Evolutionary conservation across 2,329 filamentous ascomycete species (phyloP).

Genomic region (Cadophora gregata): DNA sequence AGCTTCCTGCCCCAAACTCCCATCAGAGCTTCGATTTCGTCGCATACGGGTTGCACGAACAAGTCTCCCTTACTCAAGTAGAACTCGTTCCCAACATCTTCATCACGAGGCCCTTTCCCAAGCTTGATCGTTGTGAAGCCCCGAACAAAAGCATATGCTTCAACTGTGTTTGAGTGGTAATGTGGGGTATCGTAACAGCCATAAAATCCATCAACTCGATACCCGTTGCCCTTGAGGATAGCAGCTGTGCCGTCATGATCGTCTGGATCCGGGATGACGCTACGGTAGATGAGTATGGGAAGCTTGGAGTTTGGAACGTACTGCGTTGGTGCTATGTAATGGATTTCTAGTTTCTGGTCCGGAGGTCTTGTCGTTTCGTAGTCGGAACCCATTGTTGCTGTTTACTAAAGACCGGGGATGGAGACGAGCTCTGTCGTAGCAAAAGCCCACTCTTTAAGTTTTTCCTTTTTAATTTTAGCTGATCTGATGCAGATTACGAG

Average conservation of each 20-base stretch:
- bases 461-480: too few species aligned
- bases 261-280: not conserved
- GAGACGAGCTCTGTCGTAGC: too few species aligned
- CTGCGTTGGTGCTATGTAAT: not conserved
- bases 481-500: too few species aligned
- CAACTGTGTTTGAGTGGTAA: not conserved
- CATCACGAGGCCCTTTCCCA: slow-evolving; percentile 1
- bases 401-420: not conserved
- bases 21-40: not conserved
- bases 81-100: not conserved
- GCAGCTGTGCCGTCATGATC: not conserved
- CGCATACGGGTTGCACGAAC: not conserved
- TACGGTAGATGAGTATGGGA: not conserved
- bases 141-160: not conserved
- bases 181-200: not conserved
- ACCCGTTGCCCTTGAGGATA: not conserved
- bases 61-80: not conserved
- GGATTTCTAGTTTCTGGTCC: not conserved
- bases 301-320: not conserved
- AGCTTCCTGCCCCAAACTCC: not conserved
- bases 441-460: too few species aligned
- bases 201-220: not conserved
- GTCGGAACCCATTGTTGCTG: not conserved
- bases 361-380: not conserved
- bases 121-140: not conserved